These are phyloP conservation scores for Coniosporium tulheliwenetii DNA, from an alignment of 2,329 filamentous ascomycete genomes.

Conservation along the genomic window DNA sequence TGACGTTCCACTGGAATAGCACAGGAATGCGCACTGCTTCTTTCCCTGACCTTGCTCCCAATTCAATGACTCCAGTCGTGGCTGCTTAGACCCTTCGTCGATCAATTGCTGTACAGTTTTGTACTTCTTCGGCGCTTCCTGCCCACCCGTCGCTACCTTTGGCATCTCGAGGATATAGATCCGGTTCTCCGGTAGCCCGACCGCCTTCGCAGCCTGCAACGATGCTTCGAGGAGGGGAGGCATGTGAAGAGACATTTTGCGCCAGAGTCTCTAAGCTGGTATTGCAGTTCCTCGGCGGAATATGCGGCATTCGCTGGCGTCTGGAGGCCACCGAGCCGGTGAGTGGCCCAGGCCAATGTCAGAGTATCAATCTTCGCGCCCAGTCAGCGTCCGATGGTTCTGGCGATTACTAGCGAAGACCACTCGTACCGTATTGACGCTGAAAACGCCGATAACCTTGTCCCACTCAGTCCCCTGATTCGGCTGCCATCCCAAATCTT, in stretches of 20 bases:
- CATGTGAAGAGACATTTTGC: conserved; percentile 61
- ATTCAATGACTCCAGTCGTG: conserved; percentile 37
- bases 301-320: conserved; percentile 65
- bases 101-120: conserved; percentile 54
- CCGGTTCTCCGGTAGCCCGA: conserved; percentile 44
- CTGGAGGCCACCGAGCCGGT: conserved; percentile 57
- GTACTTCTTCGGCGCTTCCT: conserved; percentile 32
- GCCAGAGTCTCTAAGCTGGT: conserved; percentile 54
- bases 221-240: conserved; percentile 45
- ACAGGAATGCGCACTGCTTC: conserved; percentile 58
- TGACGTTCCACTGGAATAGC: conserved; percentile 68
- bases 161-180: conserved; percentile 58
- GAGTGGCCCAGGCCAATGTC: conserved; percentile 56
- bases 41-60: conserved; percentile 51
- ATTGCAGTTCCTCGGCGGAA: conserved; percentile 51
- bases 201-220: conserved; percentile 46
- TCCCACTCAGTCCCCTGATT: conserved; percentile 65
- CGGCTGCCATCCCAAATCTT: conserved; percentile 55
- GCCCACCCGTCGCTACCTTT: conserved; percentile 32
- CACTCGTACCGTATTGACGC: conserved; percentile 56
- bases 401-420: background rate
- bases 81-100: conserved; percentile 39
- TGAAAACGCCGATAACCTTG: conserved; percentile 62
- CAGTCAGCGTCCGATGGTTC: conserved; percentile 4
- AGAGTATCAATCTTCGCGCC: conserved; percentile 53